These are phyloP conservation scores for Apiospora marii DNA, from an alignment of 2,329 filamentous ascomycete genomes.

Conservation along the genomic window DNA sequence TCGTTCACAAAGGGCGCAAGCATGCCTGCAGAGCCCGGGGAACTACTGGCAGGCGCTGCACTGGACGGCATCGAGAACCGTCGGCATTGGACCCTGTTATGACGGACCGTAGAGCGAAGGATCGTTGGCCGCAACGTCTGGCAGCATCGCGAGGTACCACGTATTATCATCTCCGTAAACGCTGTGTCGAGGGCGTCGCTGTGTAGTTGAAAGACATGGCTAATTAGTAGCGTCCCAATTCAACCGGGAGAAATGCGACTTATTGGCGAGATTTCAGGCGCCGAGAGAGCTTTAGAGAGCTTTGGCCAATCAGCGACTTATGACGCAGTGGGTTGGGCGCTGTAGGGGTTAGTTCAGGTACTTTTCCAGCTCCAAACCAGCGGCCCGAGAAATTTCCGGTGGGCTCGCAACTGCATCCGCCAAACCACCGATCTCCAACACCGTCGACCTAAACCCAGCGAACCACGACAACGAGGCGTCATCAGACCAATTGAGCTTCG, in stretches of 20 bases:
- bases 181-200: background rate
- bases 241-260: background rate
- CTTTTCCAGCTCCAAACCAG: background rate
- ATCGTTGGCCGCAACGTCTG: slow-evolving; percentile 37
- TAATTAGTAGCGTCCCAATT: background rate
- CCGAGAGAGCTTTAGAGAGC: background rate
- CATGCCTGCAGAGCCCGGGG: slow-evolving; percentile 47
- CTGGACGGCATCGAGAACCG: slow-evolving; percentile 50
- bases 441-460: slow-evolving; percentile 24
- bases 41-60: slow-evolving; percentile 35
- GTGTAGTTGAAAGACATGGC: background rate
- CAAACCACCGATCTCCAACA: slow-evolving; percentile 36
- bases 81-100: slow-evolving; percentile 45
- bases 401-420: slow-evolving; percentile 29
- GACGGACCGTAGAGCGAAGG: slow-evolving; percentile 32
- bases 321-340: slow-evolving; percentile 16
- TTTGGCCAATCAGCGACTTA: slow-evolving; percentile 15
- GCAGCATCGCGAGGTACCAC: slow-evolving; percentile 39
- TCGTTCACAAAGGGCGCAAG: slow-evolving; percentile 69
- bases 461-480: slow-evolving; percentile 29
- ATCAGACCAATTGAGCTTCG: slow-evolving; percentile 44
- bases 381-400: slow-evolving; percentile 24
- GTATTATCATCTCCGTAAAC: slow-evolving; percentile 37
- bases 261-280: background rate
- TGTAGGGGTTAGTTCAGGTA: background rate